Evolutionary conservation across 108 stramenopile genomes (phyloP), one percentile per base, ranked within the genome.

Genomic region (Cyclostephanos tholiformis): DNA sequence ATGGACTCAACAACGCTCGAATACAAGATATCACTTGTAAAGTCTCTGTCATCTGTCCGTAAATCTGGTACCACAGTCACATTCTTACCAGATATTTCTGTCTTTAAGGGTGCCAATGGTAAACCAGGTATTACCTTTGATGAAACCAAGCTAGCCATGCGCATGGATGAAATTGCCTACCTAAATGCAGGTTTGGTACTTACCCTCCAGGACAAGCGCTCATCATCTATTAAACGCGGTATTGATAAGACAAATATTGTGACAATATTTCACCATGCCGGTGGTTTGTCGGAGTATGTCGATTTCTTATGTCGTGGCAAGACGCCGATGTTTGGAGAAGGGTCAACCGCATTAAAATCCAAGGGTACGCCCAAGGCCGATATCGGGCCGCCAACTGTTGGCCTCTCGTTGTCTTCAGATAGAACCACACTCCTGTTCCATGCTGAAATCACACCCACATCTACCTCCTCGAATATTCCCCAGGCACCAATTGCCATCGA

Each of bases 41-140:
- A 74, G 60, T 41, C 49, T 2, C 72, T 91, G 14, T 84, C 84
- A 20, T 53, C 61, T 23, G 70, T 82, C 41, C 83, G 88, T 53
- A 63, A 53, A 56, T 80, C 80, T 11, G 96, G 96, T 48, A 97
- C 96, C 20, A 74, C 51, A 8, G 92, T 97, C 14, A 87, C 84
- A 1, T 97, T 97, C 68, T 62, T 82, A 35, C 97, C 97, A 19
- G 97, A 97, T 60, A 84, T 91, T 36, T 44, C 87, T 39, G 91
- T 98, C 19, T 98, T 98, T 81, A 98, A 98, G 79, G 95, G 90
- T 16, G 85, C 82, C 6, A 87, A 92, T 50, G 93, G 90, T 19
- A 86, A 80, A 29, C 91, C 90, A 6, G 78, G 82, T 51, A 86
- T 92, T 56, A 79, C 80, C 20, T 96, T 96, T 69, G 96, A 97